Evolutionary conservation across 805 yeast genomes (phyloP), one percentile per base, ranked within the genome.

Genomic region (Saturnispora kantuleensis): DNA sequence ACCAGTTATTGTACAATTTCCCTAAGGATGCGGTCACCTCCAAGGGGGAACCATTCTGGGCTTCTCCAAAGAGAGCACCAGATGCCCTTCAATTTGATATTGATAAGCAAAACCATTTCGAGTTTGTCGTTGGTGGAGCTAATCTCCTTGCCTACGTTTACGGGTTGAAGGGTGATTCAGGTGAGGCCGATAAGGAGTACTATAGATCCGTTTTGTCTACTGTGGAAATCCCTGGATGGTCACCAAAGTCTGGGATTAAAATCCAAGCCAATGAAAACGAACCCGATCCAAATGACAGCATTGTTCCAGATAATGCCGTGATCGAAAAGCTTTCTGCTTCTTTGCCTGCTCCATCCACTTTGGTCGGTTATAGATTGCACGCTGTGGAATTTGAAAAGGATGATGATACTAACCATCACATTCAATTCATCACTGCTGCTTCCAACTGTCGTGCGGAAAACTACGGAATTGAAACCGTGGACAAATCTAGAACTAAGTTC

Each of bases 331-430:
- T 93, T 45, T 86, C 94, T 21, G 79, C 82, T 36, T 70, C 83
- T 10, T 73, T 93, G 54, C 99, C 99, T 28, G 78, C 84, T 44
- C 95, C 97, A 34, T 78, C 95, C 2, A 70, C 89, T 0, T 67
- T 93, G 57, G 94, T 90, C 5, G 96, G 96, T 2, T 89, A 83
- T 68, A 75, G 95, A 60, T 71, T 93, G 55, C 70, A 61, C 30
- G 89, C 96, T n/a, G 93, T 83, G 39, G 97, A 89, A 54, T 93
- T 93, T 62, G 99, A 93, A 68, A 93, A 93, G 67, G 99, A 93
- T 67, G 98, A 93, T 64, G 99, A 93, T 62, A 65, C 93, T 8
- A 93, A 93, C 63, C 95, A 87, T 60, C 99, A 93, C 65, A 90
- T 93, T 56, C 96, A 90, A 62, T 93, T 93, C 64, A 93, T 93